phyloP scores from a whole-genome alignment of 805 yeast genomes.

The Saturnispora dispora region DNA sequence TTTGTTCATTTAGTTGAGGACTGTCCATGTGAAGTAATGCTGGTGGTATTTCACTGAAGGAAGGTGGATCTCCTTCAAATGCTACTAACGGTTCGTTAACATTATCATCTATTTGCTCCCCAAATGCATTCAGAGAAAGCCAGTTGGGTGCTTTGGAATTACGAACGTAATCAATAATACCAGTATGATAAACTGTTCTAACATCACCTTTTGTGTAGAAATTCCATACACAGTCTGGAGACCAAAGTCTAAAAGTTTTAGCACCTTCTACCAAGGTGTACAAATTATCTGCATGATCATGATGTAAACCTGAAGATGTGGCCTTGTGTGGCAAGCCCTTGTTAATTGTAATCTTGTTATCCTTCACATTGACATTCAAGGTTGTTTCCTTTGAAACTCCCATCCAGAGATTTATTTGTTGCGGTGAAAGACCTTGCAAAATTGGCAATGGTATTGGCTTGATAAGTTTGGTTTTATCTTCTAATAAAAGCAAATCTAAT shows the following conservation, averaged over 20 bases:
- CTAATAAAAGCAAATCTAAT: conserved; percentile 33
- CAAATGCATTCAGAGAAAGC: conserved; percentile 37
- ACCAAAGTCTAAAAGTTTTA: conserved; percentile 58
- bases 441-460: conserved; percentile 21
- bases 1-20: conserved; percentile 26
- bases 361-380: conserved; percentile 20
- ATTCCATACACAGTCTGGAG: conserved; percentile 52
- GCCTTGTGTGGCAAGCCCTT: conserved; percentile 33
- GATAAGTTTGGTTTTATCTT: conserved; percentile 27
- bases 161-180: conserved; percentile 54
- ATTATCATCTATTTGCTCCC: conserved; percentile 38
- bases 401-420: conserved; percentile 70
- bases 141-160: conserved; percentile 53
- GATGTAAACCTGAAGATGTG: conserved; percentile 67
- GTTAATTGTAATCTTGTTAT: not conserved
- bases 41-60: conserved; percentile 59
- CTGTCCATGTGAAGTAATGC: conserved; percentile 52
- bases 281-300: conserved; percentile 72
- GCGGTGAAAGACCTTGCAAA: conserved; percentile 37
- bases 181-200: conserved; percentile 44
- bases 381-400: conserved; percentile 29
- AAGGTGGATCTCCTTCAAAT: conserved; percentile 48
- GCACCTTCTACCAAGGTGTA: conserved; percentile 52
- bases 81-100: conserved; percentile 2
- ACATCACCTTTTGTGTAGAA: conserved; percentile 59